phyloP scores from a whole-genome alignment of 1,139 yeast genomes.

The Candida sp. region DNA sequence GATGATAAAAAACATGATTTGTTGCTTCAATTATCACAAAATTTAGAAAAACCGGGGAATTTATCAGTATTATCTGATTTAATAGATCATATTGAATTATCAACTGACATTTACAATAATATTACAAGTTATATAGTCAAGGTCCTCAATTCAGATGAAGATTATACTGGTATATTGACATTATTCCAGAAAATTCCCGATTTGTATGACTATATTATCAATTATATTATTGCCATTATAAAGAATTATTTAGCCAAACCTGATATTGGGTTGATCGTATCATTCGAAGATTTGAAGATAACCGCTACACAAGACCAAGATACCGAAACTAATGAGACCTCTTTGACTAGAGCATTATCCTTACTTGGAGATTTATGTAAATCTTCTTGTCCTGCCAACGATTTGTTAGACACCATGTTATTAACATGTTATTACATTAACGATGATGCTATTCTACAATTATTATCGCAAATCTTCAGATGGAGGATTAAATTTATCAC shows the following conservation, averaged over 20 bases:
- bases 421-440: slow-evolving; percentile 27
- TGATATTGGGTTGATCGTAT: slow-evolving; percentile 1
- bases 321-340: not conserved
- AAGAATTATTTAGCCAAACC: slow-evolving; percentile 4
- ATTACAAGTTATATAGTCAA: not conserved
- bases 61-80: slow-evolving; percentile 16
- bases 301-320: not conserved
- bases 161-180: slow-evolving; percentile 12
- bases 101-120: not conserved
- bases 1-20: slow-evolving; percentile 21
- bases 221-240: slow-evolving; percentile 8
- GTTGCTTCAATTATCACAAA: slow-evolving; percentile 19
- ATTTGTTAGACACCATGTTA: slow-evolving; percentile 21
- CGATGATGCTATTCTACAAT: slow-evolving; percentile 27
- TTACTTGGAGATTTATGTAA: slow-evolving; percentile 10
- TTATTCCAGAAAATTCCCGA: slow-evolving; percentile 16
- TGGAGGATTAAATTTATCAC: slow-evolving; percentile 43
- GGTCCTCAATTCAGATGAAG: slow-evolving; percentile 6
- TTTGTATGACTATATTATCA: slow-evolving; percentile 15
- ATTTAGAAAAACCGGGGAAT: slow-evolving; percentile 15
- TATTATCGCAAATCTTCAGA: slow-evolving; percentile 36
- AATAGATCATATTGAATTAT: slow-evolving; percentile 4
- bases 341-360: slow-evolving; percentile 6
- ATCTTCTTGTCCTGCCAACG: slow-evolving; percentile 2
- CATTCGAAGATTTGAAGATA: not conserved